These are phyloP conservation scores for Diplodia sapinea DNA, from an alignment of 2,329 filamentous ascomycete species.

Conservation along the genomic window DNA sequence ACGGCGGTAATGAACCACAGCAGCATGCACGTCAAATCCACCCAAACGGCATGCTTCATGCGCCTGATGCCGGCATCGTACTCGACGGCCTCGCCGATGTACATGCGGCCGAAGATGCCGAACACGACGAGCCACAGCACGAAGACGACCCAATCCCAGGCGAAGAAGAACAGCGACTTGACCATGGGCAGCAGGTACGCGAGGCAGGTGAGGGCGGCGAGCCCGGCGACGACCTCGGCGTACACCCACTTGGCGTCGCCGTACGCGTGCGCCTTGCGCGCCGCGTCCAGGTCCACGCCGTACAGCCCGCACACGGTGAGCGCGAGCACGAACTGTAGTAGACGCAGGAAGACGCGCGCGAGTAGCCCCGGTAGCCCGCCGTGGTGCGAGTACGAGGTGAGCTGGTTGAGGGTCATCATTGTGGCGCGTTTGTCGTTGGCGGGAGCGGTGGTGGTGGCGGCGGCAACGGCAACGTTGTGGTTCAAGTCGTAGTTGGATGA, in stretches of 20 bases:
- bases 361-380: conserved; percentile 54
- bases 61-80: conserved; percentile 68
- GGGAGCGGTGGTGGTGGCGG: neutral
- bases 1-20: conserved; percentile 74
- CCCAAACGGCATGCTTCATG: conserved; percentile 88
- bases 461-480: too few species aligned
- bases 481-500: neutral
- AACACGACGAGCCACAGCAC: conserved; percentile 83
- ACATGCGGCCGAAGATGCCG: conserved; percentile 82
- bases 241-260: conserved; percentile 57
- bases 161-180: conserved; percentile 57
- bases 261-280: conserved; percentile 53
- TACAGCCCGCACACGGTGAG: conserved; percentile 78
- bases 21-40: conserved; percentile 75
- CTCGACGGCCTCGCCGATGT: conserved; percentile 71
- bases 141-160: conserved; percentile 62
- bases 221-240: conserved; percentile 70
- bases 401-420: conserved; percentile 24
- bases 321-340: conserved; percentile 77
- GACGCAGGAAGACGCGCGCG: conserved; percentile 68
- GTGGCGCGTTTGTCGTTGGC: conserved; percentile 17
- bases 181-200: conserved; percentile 69
- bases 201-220: conserved; percentile 69
- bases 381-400: conserved; percentile 15
- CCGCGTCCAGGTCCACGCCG: conserved; percentile 46